phyloP scores from a whole-genome alignment of 164 flowering plant species.

The Annona squamosa region DNA sequence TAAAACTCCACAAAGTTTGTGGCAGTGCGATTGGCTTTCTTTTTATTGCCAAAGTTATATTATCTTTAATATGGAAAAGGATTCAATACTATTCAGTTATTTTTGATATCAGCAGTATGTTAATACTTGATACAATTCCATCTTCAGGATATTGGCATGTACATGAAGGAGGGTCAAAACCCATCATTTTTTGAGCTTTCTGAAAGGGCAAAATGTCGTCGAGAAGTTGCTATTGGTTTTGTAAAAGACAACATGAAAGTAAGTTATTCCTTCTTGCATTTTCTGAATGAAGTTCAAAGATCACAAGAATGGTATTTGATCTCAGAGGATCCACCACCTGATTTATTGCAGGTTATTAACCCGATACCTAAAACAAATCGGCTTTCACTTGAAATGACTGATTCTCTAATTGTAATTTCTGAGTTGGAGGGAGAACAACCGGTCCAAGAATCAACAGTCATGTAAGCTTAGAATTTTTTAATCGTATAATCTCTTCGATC shows the following conservation, averaged over 20 bases:
- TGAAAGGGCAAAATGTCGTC: slow-evolving; percentile 70
- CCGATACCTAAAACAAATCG: slow-evolving; percentile 73
- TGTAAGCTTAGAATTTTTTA: not conserved
- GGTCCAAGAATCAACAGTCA: slow-evolving; percentile 4
- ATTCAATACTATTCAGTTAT: too few relatives aligned
- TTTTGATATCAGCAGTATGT: too few relatives aligned
- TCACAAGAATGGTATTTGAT: not conserved
- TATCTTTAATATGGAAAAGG: too few relatives aligned
- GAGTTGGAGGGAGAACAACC: slow-evolving; percentile 87
- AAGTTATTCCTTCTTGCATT: not conserved
- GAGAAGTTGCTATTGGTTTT: slow-evolving; percentile 94
- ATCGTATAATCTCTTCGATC: not conserved
- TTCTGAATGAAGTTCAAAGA: not conserved
- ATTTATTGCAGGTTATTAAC: slow-evolving; percentile 67
- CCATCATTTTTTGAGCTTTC: slow-evolving; percentile 81
- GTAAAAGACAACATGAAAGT: slow-evolving; percentile 80
- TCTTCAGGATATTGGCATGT: slow-evolving; percentile 63
- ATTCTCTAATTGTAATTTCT: slow-evolving; percentile 82
- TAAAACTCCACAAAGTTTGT: too few relatives aligned
- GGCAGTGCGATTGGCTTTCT: too few relatives aligned
- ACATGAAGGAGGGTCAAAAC: slow-evolving; percentile 77
- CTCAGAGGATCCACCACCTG: not conserved
- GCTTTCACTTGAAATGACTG: slow-evolving; percentile 53
- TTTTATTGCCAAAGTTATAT: too few relatives aligned
- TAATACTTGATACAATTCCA: not conserved